Evolutionary conservation across 768 basidiomycete genomes (phyloP), one percentile per base, ranked within the genome.

Genomic region (Termitomyces sp.): DNA sequence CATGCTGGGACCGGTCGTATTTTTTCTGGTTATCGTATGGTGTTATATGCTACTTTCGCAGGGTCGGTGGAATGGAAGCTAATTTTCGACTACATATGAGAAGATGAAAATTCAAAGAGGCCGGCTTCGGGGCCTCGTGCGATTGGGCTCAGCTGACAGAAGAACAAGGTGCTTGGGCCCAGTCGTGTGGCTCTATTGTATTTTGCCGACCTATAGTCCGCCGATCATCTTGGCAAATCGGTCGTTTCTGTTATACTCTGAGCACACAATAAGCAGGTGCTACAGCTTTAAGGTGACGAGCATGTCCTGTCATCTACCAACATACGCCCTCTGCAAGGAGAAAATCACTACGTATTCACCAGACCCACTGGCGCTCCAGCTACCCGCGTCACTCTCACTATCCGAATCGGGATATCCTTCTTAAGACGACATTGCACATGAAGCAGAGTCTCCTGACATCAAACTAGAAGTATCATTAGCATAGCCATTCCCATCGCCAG

Each of bases 381-480:
- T 36, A 36, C 33, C 13, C 50, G 33, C 33, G 33, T 50, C 16
- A 38, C 40, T 50, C 50, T 57, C 57, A 30, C 51, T 26, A 7
- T 18, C 51, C 50, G 51, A 54, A 55, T 61, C 40, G 20, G 52
- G 57, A 41, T 49, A 53, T 51, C 33, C 54, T 49, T 44, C 55
- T 63, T 50, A 57, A 23, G n/a, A 33, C 47, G 43, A 56, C 60
- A 55, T 43, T 44, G 48, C 58, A 55, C 57, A 62, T 57, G 67
- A 67, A 56, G 47, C 40, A 28, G 49, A 63, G 66, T 65, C 66
- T 65, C 48, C 62, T 67, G 66, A 67, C 64, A 41, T 9, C 43
- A 50, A 20, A 20, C 47, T 44, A 58, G 49, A 57, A 33, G 55
- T 54, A 41, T 44, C 35, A 28, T 18, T 52, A 43, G 30, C n/a